Base-by-base conservation (phyloP, 208 protist genomes). In the Histomonas meleagridis region DNA sequence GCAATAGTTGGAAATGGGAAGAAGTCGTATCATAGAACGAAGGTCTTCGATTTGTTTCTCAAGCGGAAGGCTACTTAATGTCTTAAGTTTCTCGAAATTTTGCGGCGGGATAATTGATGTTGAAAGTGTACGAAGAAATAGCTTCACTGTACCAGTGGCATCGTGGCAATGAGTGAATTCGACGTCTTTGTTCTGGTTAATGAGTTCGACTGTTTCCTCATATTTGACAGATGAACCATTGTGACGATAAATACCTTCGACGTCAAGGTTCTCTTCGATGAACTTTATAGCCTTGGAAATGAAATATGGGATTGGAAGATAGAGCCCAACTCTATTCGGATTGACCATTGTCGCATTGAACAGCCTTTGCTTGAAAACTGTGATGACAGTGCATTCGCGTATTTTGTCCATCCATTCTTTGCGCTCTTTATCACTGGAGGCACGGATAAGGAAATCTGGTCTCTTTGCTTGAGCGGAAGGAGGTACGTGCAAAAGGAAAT, bases 241-340 rank as follows among this genome's bases (percentile, higher is more conserved):
- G 0, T 57, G 16, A 55, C 76, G 76, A 35, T 86, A 86, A 46
- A 86, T 55, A n/a, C 76, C 76, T 49, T 86, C 76, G 18, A 55
- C 46, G 2, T 49, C 14, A 38, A 86, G 76, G 18, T 86, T 32
- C 2, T 43, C 76, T 51, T 86, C 46, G 14, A 86, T 32, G 26
- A 51, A 86, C 1, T 86, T n/a, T 5, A 86, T 26, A 7, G 40
- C 76, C 32, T 12, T 38, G 1, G 32, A 26, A n/a, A 86, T 86
- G 32, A 86, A 86, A 55, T 46, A 86, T 32, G 76, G 76, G 55
- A 86, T 86, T 57, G 76, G 76, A 28, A 86, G 23, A n/a, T 26
- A 46, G 21, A 7, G 1, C 26, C 46, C 40, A 38, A 26, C 16
- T 2, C 55, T 57, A 32, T 51, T 26, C 4, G 76, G 76, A 35